Base-by-base conservation (phyloP, 805 yeast species). In the Sporopachydermia lactativora region DNA sequence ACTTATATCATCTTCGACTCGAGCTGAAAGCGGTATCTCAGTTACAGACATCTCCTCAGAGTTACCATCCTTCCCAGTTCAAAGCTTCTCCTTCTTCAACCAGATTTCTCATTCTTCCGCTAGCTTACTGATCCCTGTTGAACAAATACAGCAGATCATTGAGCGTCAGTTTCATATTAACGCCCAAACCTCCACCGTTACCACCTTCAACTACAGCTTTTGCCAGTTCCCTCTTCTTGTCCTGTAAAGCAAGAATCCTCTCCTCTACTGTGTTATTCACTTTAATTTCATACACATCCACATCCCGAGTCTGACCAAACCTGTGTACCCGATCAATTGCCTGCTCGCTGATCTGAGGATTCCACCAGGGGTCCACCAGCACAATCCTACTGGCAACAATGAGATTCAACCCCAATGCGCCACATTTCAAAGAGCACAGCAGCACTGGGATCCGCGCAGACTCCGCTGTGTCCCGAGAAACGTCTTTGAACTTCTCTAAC, bases 251-350 rank as follows among this genome's bases (percentile, higher is more conserved):
- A 38, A 58, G 34, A 15, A 64, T 59, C 34, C 54, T 49, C 39
- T 60, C 68, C 47, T 70, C 76, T 4, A 70, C 59, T 1, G 70
- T 48, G 24, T 59, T 51, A 19, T 43, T 41, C 4, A 61, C 58
- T 15, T 54, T 60, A 39, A 71, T 51, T 41, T 69, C 70, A 44
- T 62, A 56, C 5, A 70, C 69, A 37, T 64, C 65, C 3, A 70
- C 75, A 14, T 54, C 57, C 15, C 48, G 44, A 3, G 57, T 61
- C 46, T 69, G 74, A 3, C 74, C 74, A 6, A 69, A 53, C 5
- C 74, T 57, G 47, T 69, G 70, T 5, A 68, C 74, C 17, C 74
- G 58, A 43, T 67, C 74, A 41, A 71, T 60, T 1, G 75, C 75
- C 45, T 70, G 75, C 43, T 64, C 70, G 2, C 53, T 58, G n/a